These are phyloP conservation scores for Peronospora farinosa DNA, from an alignment of 352 stramenopile species.

Conservation along the genomic window DNA sequence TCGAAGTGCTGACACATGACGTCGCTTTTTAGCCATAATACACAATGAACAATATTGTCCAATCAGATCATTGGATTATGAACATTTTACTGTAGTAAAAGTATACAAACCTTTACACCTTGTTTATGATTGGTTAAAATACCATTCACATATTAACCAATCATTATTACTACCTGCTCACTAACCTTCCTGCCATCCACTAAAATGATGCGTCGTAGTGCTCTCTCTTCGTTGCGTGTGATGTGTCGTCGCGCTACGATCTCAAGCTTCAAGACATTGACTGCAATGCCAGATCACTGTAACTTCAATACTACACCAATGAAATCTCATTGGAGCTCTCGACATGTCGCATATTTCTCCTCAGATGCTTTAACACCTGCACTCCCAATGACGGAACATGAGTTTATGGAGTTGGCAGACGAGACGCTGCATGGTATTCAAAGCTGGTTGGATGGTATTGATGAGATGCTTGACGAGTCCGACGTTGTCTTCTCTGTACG, in stretches of 20 bases:
- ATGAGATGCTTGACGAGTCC: slow-evolving; percentile 81
- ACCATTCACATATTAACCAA: background rate
- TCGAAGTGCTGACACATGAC: slow-evolving; percentile 11
- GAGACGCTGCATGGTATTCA: slow-evolving; percentile 67
- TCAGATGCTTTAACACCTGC: slow-evolving; percentile 7
- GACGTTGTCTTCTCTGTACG: slow-evolving; percentile 73
- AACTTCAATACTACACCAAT: background rate
- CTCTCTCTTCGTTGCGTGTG: slow-evolving; percentile 17
- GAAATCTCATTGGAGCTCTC: background rate
- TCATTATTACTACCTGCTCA: slow-evolving; percentile 6
- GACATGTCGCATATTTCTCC: slow-evolving; percentile 18
- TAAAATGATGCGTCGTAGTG: slow-evolving; percentile 24
- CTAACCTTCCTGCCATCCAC: slow-evolving; percentile 11
- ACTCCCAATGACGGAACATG: slow-evolving; percentile 52
- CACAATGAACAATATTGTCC: slow-evolving; percentile 2
- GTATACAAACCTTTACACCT: too few relatives aligned
- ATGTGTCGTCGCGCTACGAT: slow-evolving; percentile 3
- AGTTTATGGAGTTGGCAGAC: slow-evolving; percentile 77
- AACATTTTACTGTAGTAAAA: too few relatives aligned
- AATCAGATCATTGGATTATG: slow-evolving; percentile 2
- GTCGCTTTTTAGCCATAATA: slow-evolving; percentile 40
- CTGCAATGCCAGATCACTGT: background rate
- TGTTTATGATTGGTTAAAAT: slow-evolving; percentile 2
- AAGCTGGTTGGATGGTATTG: slow-evolving; percentile 73
- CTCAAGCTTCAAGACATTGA: slow-evolving; percentile 2